Evolutionary conservation across 2,329 filamentous ascomycete species (phyloP), one percentile per base, ranked within the genome.

Genomic region (Colletotrichum limetticola): DNA sequence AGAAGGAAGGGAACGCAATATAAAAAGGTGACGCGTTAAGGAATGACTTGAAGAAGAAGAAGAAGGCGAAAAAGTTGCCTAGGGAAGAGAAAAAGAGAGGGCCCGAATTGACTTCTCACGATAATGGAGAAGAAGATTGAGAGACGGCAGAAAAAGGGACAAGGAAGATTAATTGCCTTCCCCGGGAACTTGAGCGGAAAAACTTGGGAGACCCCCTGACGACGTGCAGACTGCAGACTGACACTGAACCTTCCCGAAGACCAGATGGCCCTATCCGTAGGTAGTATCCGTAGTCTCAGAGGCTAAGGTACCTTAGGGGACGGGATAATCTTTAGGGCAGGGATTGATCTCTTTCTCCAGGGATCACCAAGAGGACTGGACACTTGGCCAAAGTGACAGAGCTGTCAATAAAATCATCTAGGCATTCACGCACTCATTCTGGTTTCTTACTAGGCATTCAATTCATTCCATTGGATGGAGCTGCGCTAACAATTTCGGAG

Each of bases 1-100:
- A 53, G 72, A 76, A 68, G 59, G 58, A 74, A 70, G 52, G 42
- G 55, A 66, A 68, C 73, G 60, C 67, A 74, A 62, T 52, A 37
- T 32, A 62, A 62, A 62, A 62, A 67, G 52, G n/a, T 61, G 22
- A 30, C 26, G 14, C n/a, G 24, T 28, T 62, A 73, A 68, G 52
- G 72, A 68, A 55, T 22, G 68, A 68, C 72, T 49, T 63, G 68
- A 59, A 72, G 63, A 68, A 71, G 62, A 57, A 57, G 68, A 26
- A n/a, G 57, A 16, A 28, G 32, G 30, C 8, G 30, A 30, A 11
- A 49, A 63, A 37, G 14, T 37, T 55, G 32, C 22, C 11, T 24
- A 8, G 26, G 7, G 30, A 49, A 56, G 35, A 32, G 60, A 35
- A 58, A 49, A 24, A 26, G 46, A 55, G 22, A 22, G 42, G n/a